These are phyloP conservation scores for Tolypocladium ovalisporum DNA, from an alignment of 2,329 filamentous ascomycete genomes.

Conservation along the genomic window DNA sequence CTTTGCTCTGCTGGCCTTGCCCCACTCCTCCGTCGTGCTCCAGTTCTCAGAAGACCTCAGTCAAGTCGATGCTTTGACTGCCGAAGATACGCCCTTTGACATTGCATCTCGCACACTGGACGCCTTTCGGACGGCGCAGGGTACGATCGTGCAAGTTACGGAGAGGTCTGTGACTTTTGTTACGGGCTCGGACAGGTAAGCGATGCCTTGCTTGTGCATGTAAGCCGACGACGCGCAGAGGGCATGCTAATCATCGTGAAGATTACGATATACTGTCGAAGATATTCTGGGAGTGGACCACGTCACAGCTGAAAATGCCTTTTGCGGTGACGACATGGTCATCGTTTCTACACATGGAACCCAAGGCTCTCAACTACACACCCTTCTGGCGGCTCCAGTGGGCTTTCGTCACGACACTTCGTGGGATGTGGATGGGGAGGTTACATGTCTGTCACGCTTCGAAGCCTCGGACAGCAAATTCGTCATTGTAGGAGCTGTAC, in stretches of 20 bases:
- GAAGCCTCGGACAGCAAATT: slow-evolving; percentile 12
- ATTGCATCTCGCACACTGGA: slow-evolving; percentile 40
- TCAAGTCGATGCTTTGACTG: slow-evolving; percentile 29
- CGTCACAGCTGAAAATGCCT: slow-evolving; percentile 30
- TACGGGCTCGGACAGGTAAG: slow-evolving; percentile 24
- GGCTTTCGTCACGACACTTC: slow-evolving; percentile 15
- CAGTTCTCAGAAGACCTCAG: slow-evolving; percentile 36
- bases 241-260: slow-evolving; percentile 9
- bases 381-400: slow-evolving; percentile 24
- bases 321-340: slow-evolving; percentile 24
- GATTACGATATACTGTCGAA: slow-evolving; percentile 18
- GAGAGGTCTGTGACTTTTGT: slow-evolving; percentile 32
- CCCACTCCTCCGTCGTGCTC: slow-evolving; percentile 36
- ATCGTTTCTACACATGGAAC: slow-evolving; percentile 30
- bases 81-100: slow-evolving; percentile 36
- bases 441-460: slow-evolving; percentile 35
- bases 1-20: slow-evolving; percentile 35
- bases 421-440: slow-evolving; percentile 31
- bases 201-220: neutral
- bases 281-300: slow-evolving; percentile 18
- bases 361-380: slow-evolving; percentile 25
- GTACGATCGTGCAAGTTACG: slow-evolving; percentile 42
- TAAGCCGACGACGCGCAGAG: neutral
- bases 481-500: slow-evolving; percentile 23
- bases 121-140: slow-evolving; percentile 23